Evolutionary conservation across 352 stramenopile genomes (phyloP).

Genomic region (Blastocystis sp.): DNA sequence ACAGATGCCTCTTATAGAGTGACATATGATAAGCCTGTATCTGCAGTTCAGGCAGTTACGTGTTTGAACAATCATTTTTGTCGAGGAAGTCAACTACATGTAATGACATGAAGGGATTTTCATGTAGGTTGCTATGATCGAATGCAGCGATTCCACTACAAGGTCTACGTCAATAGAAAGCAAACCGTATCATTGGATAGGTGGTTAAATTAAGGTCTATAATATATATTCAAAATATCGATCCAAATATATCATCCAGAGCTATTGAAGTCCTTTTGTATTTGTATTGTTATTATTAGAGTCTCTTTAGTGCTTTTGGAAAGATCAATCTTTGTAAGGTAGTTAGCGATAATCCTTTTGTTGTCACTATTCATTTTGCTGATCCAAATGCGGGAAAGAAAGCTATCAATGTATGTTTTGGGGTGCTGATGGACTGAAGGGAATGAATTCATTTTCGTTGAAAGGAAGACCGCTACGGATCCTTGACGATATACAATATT

Average conservation of each 20-base stretch:
- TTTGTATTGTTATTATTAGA: neutral
- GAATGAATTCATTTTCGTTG: constrained; percentile 33
- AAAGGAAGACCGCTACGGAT: neutral
- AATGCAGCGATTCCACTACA: neutral
- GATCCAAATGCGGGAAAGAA: neutral
- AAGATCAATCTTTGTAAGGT: constrained; percentile 7
- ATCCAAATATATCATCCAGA: neutral
- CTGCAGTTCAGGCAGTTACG: constrained; percentile 19
- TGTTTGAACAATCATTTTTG: constrained; percentile 46
- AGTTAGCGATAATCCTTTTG: neutral
- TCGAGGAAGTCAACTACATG: constrained; percentile 1
- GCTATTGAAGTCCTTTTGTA: neutral
- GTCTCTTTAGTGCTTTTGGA: neutral
- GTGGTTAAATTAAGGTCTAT: neutral
- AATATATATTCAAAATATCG: neutral
- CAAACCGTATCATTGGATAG: neutral
- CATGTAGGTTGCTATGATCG: no score
- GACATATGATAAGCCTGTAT: neutral
- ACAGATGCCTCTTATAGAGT: neutral
- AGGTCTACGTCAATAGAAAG: neutral
- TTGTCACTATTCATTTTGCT: neutral
- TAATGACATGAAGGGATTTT: neutral
- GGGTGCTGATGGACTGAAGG: neutral
- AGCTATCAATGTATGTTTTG: neutral
- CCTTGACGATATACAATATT: neutral